Conservation (phyloP, 2,329 filamentous ascomycete genomes). For the Penicillium sp. region DNA sequence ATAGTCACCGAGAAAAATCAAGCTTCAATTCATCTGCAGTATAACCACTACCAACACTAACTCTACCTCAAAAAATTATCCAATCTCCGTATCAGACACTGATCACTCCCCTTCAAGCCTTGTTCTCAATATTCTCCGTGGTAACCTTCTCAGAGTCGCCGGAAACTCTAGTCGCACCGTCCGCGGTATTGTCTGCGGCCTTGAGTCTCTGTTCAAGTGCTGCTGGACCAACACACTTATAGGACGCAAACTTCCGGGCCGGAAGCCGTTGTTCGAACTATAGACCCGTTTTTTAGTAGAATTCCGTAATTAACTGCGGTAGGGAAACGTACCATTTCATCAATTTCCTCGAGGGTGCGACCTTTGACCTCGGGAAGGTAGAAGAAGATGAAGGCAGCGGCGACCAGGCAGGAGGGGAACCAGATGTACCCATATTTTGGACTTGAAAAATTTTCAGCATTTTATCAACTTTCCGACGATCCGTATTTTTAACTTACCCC, state of each 20-base stretch:
- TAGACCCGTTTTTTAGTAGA: slow-evolving; percentile 4
- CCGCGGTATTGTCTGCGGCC: not conserved
- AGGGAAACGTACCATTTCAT: slow-evolving; percentile 57
- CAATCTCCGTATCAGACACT: not conserved
- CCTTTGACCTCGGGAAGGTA: slow-evolving; percentile 62
- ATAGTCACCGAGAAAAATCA: not conserved
- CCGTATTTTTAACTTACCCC: slow-evolving; percentile 44
- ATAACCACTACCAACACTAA: not conserved
- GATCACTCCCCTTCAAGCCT: not conserved
- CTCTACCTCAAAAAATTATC: not conserved
- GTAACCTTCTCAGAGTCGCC: slow-evolving; percentile 21
- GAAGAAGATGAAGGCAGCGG: slow-evolving; percentile 49
- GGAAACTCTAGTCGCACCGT: not conserved
- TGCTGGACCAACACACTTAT: slow-evolving; percentile 43
- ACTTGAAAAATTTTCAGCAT: not conserved
- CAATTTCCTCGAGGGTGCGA: slow-evolving; percentile 61
- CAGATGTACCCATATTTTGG: slow-evolving; percentile 65
- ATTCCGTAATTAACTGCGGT: not conserved
- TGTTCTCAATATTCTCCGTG: slow-evolving; percentile 22
- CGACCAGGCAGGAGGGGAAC: slow-evolving; percentile 40
- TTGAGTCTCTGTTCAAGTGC: slow-evolving; percentile 19
- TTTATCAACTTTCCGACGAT: not conserved
- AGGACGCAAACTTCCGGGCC: slow-evolving; percentile 46
- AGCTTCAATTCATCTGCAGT: not conserved
- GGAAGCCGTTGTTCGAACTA: slow-evolving; percentile 48